Base-by-base conservation (phyloP, 805 yeast species). In the Nakazawaea ambrosiae region DNA sequence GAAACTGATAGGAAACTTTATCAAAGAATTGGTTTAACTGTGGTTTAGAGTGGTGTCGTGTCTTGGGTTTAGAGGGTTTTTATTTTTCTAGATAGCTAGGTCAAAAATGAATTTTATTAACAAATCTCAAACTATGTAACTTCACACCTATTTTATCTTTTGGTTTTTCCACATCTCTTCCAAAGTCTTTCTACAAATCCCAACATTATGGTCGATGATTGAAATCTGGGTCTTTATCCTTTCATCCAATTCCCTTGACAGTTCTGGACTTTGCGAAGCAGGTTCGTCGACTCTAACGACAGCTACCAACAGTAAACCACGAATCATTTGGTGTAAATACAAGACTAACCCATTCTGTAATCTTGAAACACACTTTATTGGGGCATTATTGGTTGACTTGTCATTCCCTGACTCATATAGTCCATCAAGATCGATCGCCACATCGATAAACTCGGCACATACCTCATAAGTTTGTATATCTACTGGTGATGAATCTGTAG, bases 401-500 rank as follows among this genome's bases (percentile, higher is more conserved):
- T 31, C 31, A 17, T 18, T 23, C 7, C 34, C 12, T 27, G 46
- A 43, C 34, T 73, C 72, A 47, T 83, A 81, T 31, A 83, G 56
- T 35, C 82, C 83, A 49, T 86, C 89, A 45, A 92, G 62, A 53
- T 92, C 97, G 19, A 88, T 81, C 3, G 96, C 81, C 12, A 90
- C 92, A 57, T 92, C 97, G 32, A 92, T 90, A 53, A 92, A 92
- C 53, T 92, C 97, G 0, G 97, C 94, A 58, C 97, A 92, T 2
- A 90, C 95, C 56, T 92, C 97, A 55, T 92, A 92, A 0, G 94
- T 85, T 53, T 88, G 95, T 28, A 87, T 82, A 60, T 90, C 97
- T 27, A 90, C 96, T 0, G 97, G 97, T 2, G 89, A 79, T 0
- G 96, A 84, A 57, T 92, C 98, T 0, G 97, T 90, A 4, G 97